Conservation (phyloP, 768 basidiomycete species). For the Kwoniella heveanensis region DNA sequence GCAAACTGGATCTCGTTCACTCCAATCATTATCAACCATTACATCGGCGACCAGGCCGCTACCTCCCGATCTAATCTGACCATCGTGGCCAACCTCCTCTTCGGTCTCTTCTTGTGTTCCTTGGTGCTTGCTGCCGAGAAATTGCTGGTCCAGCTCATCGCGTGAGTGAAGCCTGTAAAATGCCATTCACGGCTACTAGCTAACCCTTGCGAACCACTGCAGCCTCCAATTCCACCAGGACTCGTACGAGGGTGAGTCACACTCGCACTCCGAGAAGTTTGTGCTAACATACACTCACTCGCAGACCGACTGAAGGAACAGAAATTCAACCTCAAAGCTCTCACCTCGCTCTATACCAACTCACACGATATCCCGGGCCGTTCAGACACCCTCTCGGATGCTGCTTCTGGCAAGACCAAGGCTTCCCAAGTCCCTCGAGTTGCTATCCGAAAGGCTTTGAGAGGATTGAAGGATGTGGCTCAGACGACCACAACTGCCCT, state of each 20-base stretch:
- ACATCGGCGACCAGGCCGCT: constrained; percentile 42
- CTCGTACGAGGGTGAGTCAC: constrained; percentile 73
- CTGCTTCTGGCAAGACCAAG: constrained; percentile 55
- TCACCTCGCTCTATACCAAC: constrained; percentile 76
- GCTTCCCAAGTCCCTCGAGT: constrained; percentile 62
- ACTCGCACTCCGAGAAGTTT: neutral
- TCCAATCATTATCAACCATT: constrained; percentile 63
- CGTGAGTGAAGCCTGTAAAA: too few species aligned
- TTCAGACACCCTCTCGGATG: constrained; percentile 64
- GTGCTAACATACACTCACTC: constrained; percentile 24
- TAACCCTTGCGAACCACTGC: neutral
- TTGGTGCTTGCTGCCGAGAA: constrained; percentile 78
- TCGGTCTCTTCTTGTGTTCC: constrained; percentile 71
- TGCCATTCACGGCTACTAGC: too few species aligned
- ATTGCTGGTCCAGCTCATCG: constrained; percentile 79
- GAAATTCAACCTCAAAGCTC: constrained; percentile 71
- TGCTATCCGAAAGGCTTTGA: constrained; percentile 70
- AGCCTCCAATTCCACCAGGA: constrained; percentile 61
- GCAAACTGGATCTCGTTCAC: constrained; percentile 71
- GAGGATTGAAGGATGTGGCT: constrained; percentile 71
- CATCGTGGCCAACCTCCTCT: constrained; percentile 68
- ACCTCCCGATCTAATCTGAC: constrained; percentile 59
- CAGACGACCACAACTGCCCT: constrained; percentile 78
- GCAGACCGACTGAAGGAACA: constrained; percentile 78
- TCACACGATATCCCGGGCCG: constrained; percentile 71